Evolutionary conservation across 805 yeast genomes (phyloP).

Genomic region (Wickerhamomyces mucosus): DNA sequence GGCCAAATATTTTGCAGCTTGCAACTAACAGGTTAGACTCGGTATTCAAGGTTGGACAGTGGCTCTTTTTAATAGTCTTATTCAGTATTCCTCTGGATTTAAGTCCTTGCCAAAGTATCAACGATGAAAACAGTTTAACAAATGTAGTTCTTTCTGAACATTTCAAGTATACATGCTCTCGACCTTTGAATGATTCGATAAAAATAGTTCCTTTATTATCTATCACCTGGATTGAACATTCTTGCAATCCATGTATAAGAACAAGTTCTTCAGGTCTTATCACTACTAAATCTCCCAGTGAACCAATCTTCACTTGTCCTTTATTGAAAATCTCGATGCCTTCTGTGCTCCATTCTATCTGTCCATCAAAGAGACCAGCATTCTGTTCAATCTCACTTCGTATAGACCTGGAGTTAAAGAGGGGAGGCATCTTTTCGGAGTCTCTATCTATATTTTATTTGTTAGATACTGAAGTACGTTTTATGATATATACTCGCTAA

Average conservation of each 20-base stretch:
- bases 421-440: no score
- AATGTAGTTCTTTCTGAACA: constrained; percentile 23
- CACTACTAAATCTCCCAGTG: not conserved
- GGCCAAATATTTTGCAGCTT: constrained; percentile 58
- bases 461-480: no score
- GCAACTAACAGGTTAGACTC: constrained; percentile 40
- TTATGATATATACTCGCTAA: no score
- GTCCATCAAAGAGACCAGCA: not conserved
- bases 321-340: not conserved
- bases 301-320: not conserved
- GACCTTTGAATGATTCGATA: constrained; percentile 4
- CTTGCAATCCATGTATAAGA: constrained; percentile 8
- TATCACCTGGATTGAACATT: constrained; percentile 5
- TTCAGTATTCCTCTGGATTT: constrained; percentile 43
- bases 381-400: not conserved
- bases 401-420: no score
- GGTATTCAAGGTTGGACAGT: constrained; percentile 22
- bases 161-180: constrained; percentile 6
- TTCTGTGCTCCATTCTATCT: not conserved
- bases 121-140: constrained; percentile 31
- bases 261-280: not conserved
- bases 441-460: no score
- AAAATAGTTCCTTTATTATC: constrained; percentile 1
- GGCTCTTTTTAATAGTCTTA: constrained; percentile 23
- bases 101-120: constrained; percentile 50